Evolutionary conservation across 1,284 basidiomycete genomes (phyloP), one percentile per base, ranked within the genome.

Genomic region (Ceratobasidium sp.): DNA sequence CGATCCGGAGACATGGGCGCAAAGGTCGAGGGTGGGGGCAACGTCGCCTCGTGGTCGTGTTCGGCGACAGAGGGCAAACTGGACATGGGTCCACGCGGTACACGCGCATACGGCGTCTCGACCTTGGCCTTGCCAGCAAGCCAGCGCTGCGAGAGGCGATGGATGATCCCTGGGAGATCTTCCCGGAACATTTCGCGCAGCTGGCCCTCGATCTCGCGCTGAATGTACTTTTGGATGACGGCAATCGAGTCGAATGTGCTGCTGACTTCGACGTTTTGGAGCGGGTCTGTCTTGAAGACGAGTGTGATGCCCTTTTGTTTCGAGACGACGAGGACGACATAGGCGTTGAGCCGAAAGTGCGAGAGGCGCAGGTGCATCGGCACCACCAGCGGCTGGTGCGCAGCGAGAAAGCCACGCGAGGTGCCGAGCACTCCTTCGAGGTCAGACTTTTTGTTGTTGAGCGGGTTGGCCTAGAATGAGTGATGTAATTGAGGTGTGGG

Each of bases 241-340:
- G 93, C 94, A 72, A 99, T 96, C 17, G 93, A 95, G 80, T 99
- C 97, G 76, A 99, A 99, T 0, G 96, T 98, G 76, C 91, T 94
- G 78, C 91, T 94, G 75, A 99, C 98, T 76, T 98, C 93, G 67
- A 99, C 94, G 75, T 95, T 94, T 79, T 99, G 96, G 22, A 99
- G 85, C 0, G 97, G 97, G 79, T 99, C 97, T 68, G 98, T 99
- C 82, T 99, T 99, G 88, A 99, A 99, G 27, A 99, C 97, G 53
- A 99, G 87, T 0, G 97, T 99, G 78, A 99, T 98, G 56, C 97
- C 97, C 77, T 98, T 98, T 77, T 92, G 91, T 73, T 93, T 93
- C 29, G 95, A 98, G 65, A 99, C 93, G 75, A 99, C 96, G 54
- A 99, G 88, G 72, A 99, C 96, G 74, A 99, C 93, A 76, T 98